A percentile compares a stretch with the other conserved stretches of the same genome.
Evolutionary conservation across 441 rosid genomes (phyloP).

Genomic region (Cnidoscolus chayamansa): DNA sequence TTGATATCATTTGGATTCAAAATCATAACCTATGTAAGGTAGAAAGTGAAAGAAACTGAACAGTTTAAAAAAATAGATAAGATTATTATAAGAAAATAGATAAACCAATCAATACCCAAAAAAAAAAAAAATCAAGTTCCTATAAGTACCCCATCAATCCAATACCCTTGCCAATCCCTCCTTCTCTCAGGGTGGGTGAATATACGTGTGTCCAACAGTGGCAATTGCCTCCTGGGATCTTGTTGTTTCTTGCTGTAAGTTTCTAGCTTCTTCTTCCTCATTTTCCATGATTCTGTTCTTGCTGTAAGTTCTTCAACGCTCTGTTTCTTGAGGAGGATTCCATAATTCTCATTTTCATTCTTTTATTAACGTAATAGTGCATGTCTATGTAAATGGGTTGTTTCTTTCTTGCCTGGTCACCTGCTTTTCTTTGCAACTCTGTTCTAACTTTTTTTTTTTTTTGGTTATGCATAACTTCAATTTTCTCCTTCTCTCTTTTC

Average conservation of each 20-base stretch:
- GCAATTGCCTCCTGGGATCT: not conserved
- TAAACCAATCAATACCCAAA: not conserved
- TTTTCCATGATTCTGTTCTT: not conserved
- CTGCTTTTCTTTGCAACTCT: not conserved
- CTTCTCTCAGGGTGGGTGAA: not conserved
- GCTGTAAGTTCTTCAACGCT: not conserved
- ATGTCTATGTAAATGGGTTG: not conserved
- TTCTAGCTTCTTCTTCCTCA: not conserved
- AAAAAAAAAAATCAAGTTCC: not conserved
- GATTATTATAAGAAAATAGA: not conserved
- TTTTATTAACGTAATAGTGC: not conserved
- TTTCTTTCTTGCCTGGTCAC: not conserved
- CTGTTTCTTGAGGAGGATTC: not conserved
- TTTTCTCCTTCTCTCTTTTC: not conserved
- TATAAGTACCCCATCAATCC: conserved; percentile 1
- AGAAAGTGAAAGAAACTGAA: too few relatives aligned
- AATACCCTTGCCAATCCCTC: not conserved
- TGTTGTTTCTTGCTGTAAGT: not conserved
- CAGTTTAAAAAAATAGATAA: too few relatives aligned
- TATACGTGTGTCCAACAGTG: not conserved
- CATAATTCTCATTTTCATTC: not conserved
- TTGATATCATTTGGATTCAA: too few relatives aligned
- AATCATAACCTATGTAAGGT: too few relatives aligned
- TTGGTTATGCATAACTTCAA: too few relatives aligned
- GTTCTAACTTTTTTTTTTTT: not conserved